Conservation (phyloP, 805 yeast genomes). For the Zygoascus ofunaensis region DNA sequence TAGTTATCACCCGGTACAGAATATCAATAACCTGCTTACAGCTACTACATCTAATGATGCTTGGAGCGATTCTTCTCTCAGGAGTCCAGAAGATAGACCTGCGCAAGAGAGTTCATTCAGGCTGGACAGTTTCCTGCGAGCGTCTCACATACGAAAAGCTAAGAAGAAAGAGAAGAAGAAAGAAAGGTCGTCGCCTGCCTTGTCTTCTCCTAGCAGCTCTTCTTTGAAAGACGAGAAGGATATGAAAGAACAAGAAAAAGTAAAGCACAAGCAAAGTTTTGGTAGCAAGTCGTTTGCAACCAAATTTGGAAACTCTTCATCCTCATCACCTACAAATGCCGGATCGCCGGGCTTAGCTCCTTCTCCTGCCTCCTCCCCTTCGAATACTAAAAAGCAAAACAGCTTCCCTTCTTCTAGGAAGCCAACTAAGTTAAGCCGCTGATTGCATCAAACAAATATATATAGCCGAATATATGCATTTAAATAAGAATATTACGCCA, state of each 20-base stretch:
- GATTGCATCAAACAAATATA: no score
- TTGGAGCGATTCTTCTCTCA: neutral
- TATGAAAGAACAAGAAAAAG: conserved; percentile 1
- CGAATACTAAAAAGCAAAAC: neutral
- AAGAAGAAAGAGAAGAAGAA: conserved; percentile 13
- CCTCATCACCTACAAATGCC: conserved; percentile 3
- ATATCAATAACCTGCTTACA: neutral
- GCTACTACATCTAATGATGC: neutral
- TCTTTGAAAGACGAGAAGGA: conserved; percentile 7
- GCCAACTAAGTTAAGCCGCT: no score
- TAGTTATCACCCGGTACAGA: conserved; percentile 1
- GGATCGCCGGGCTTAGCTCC: neutral
- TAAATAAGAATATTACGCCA: no score
- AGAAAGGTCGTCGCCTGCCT: conserved; percentile 1
- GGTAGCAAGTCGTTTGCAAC: neutral
- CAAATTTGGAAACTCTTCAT: conserved; percentile 2
- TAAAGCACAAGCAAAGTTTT: conserved; percentile 3
- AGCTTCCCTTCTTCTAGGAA: no score
- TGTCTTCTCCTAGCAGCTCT: neutral
- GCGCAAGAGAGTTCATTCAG: conserved; percentile 27
- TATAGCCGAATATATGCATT: no score
- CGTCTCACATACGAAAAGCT: conserved; percentile 21
- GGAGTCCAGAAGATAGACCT: neutral
- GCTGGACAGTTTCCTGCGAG: conserved; percentile 26
- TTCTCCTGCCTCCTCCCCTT: neutral